Conservation (phyloP, 2,329 filamentous ascomycete species). For the Penicillium frequentans region DNA sequence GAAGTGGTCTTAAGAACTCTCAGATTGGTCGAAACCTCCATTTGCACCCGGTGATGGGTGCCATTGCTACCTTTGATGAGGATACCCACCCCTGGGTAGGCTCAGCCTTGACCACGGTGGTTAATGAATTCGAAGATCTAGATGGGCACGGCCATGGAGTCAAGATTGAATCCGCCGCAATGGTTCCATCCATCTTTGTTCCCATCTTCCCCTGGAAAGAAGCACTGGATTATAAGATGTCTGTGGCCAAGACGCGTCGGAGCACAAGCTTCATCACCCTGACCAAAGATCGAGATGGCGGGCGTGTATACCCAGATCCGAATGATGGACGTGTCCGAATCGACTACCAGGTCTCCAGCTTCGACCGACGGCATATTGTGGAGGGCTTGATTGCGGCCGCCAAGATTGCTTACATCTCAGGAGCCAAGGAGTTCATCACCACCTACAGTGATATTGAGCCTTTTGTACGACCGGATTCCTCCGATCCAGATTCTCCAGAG, state of each 20-base stretch:
- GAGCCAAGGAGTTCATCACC: constrained; percentile 76
- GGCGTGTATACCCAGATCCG: constrained; percentile 72
- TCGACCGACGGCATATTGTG: constrained; percentile 70
- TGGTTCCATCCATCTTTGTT: constrained; percentile 69
- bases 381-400: constrained; percentile 70
- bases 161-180: constrained; percentile 75
- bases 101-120: constrained; percentile 75
- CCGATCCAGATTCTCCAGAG: constrained; percentile 28
- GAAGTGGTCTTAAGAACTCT: constrained; percentile 76
- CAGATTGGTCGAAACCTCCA: constrained; percentile 82
- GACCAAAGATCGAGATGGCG: constrained; percentile 72
- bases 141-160: constrained; percentile 77
- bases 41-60: constrained; percentile 66
- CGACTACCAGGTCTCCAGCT: constrained; percentile 68
- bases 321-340: constrained; percentile 64
- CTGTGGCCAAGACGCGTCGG: constrained; percentile 66
- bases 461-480: constrained; percentile 54
- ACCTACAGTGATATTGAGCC: constrained; percentile 62
- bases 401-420: constrained; percentile 75
- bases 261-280: constrained; percentile 73
- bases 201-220: constrained; percentile 65
- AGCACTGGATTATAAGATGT: constrained; percentile 71
- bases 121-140: constrained; percentile 75
- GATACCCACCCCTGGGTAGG: constrained; percentile 73
- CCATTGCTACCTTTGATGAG: constrained; percentile 64